phyloP scores from a whole-genome alignment of 257 asterid genomes.

The Petrea volubilis region DNA sequence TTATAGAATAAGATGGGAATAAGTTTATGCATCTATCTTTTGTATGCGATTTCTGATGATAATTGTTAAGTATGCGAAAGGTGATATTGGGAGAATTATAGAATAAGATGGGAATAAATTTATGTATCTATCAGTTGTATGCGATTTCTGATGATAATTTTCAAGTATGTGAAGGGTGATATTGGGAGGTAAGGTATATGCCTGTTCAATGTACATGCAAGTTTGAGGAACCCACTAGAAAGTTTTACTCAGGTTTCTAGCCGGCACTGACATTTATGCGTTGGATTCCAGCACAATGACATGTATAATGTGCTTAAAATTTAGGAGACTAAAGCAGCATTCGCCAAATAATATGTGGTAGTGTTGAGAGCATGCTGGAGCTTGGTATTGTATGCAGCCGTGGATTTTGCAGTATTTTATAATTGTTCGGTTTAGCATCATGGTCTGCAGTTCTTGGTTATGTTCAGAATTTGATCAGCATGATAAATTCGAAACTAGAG shows the following conservation, averaged over 20 bases:
- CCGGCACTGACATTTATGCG: neutral
- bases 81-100: too few species aligned
- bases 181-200: neutral
- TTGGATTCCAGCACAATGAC: neutral
- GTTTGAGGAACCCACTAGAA: neutral
- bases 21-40: neutral
- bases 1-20: neutral
- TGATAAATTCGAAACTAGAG: neutral
- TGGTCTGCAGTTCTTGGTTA: neutral
- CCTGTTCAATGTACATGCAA: neutral
- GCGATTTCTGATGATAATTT: neutral
- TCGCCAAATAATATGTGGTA: neutral
- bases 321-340: neutral
- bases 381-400: neutral
- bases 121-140: neutral
- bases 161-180: neutral
- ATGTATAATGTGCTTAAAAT: neutral
- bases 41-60: neutral
- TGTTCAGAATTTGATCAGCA: neutral
- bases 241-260: neutral
- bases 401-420: neutral
- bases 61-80: neutral
- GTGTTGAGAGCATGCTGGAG: neutral
- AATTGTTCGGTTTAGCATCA: neutral
- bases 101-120: neutral